phyloP scores from a whole-genome alignment of 768 basidiomycete genomes.

The Chalciporus piperatus region DNA sequence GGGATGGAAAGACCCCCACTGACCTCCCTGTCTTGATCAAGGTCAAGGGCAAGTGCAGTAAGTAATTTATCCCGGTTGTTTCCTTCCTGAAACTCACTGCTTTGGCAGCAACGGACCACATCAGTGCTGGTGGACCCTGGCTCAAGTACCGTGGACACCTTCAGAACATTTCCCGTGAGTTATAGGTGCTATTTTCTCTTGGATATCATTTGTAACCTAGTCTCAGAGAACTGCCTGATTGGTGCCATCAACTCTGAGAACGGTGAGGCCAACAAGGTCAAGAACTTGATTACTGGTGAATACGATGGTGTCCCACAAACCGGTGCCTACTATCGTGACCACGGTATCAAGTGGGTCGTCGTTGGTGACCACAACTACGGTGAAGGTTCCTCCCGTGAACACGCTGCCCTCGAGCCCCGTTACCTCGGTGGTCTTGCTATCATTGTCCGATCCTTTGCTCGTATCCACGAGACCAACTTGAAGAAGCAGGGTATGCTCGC shows the following conservation, averaged over 20 bases:
- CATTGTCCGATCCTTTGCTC: conserved; percentile 94
- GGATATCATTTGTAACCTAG: conserved; percentile 4
- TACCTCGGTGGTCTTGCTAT: conserved; percentile 94
- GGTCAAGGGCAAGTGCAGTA: conserved; percentile 98
- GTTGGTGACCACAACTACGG: conserved; percentile 96
- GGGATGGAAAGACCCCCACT: conserved; percentile 89
- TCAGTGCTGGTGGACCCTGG: conserved; percentile 98
- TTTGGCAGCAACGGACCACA: conserved; percentile 78
- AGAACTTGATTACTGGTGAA: conserved; percentile 86
- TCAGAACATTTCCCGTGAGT: conserved; percentile 92
- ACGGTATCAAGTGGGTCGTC: conserved; percentile 94
- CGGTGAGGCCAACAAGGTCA: conserved; percentile 93
- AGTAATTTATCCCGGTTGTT: conserved; percentile 30
- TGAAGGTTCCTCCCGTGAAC: conserved; percentile 97
- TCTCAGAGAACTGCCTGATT: conserved; percentile 89
- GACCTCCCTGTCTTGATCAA: conserved; percentile 96
- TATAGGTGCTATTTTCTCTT: background rate
- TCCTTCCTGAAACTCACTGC: background rate
- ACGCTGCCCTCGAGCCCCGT: conserved; percentile 94
- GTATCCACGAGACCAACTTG: conserved; percentile 97
- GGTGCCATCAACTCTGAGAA: conserved; percentile 97
- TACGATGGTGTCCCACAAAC: conserved; percentile 83
- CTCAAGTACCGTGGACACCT: conserved; percentile 99
- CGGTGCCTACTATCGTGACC: conserved; percentile 84
- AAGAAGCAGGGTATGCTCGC: conserved; percentile 99